Base-by-base conservation (phyloP, 1,284 basidiomycete genomes). In the Mycosarcoma mackinlayi region DNA sequence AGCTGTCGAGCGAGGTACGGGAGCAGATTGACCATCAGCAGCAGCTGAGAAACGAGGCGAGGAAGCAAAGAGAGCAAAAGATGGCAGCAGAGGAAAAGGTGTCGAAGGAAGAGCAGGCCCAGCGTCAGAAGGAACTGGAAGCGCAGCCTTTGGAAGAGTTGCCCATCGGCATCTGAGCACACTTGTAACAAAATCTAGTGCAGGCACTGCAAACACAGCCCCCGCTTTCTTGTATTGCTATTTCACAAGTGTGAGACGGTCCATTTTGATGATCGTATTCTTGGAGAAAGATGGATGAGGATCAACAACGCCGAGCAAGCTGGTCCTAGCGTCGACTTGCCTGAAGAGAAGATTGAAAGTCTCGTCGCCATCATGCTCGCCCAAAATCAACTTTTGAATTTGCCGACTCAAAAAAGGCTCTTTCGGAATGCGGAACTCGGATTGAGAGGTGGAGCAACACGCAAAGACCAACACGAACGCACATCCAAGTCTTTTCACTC, bases 81-180 rank as follows among this genome's bases (percentile, higher is more conserved):
- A 21, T 27, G 34, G 21, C 25, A 7, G 42, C 35, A 4, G 52
- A 70, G 49, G 46, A 53, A 7, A 64, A 64, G 50, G 19, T 27
- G 35, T 24, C 47, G 23, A 60, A 57, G 38, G 52, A 60, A 38
- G 48, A 70, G 24, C 60, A 64, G 42, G 45, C 49, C 7, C 52
- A 57, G 18, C 44, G 67, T 13, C 52, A 55, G 41, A 63, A 51
- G 46, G 52, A 60, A 42, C 45, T 70, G 28, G 61, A 70, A 31
- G n/a, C 61, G 24, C 67, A 70, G 33, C 67, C 67, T 4, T 31
- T 64, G 33, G 66, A 69, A 19, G 58, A 61, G 58, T 41, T 60
- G 31, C 45, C 53, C 14, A 24, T 21, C 9, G 53, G 39, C 11
- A 9, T 56, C 13, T 56, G 18, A 39, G 13, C n/a, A n/a, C n/a